These are phyloP conservation scores for Schrenkiella parvula DNA, from an alignment of 345 rosid species.

Conservation along the genomic window DNA sequence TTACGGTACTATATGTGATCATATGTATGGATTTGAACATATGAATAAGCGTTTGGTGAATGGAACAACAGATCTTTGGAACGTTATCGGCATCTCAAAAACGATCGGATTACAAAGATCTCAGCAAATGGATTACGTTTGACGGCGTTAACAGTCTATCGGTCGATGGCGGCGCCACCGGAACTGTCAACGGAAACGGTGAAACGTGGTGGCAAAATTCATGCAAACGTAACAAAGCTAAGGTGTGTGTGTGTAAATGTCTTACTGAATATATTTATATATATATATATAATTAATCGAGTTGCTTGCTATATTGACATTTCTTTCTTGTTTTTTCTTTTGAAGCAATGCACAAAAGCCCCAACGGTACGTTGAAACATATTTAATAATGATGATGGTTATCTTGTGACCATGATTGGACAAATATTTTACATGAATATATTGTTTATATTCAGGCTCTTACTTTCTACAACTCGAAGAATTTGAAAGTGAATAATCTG, in stretches of 20 bases:
- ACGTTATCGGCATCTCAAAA: slow-evolving; percentile 55
- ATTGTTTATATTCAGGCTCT: slow-evolving; percentile 48
- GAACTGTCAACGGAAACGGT: slow-evolving; percentile 75
- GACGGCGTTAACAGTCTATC: slow-evolving; percentile 40
- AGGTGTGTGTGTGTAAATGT: slow-evolving; percentile 35
- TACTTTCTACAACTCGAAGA: slow-evolving; percentile 54
- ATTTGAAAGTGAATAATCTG: slow-evolving; percentile 44
- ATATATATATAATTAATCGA: too few relatives aligned
- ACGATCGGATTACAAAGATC: slow-evolving; percentile 51
- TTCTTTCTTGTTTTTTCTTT: neutral
- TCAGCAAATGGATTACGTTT: slow-evolving; percentile 60
- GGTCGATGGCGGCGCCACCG: slow-evolving; percentile 66
- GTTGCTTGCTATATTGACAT: neutral
- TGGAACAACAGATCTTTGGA: slow-evolving; percentile 50
- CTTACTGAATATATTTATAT: too few relatives aligned
- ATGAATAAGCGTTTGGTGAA: neutral
- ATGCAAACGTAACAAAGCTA: slow-evolving; percentile 65
- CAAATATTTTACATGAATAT: neutral
- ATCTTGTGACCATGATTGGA: neutral
- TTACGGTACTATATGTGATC: neutral
- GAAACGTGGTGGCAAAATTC: slow-evolving; percentile 86
- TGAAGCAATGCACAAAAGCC: slow-evolving; percentile 78
- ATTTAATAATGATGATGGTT: neutral
- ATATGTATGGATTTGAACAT: neutral
- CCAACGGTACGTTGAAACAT: slow-evolving; percentile 60